Conservation (phyloP, 208 protist genomes). For the Acanthamoeba royreba region DNA sequence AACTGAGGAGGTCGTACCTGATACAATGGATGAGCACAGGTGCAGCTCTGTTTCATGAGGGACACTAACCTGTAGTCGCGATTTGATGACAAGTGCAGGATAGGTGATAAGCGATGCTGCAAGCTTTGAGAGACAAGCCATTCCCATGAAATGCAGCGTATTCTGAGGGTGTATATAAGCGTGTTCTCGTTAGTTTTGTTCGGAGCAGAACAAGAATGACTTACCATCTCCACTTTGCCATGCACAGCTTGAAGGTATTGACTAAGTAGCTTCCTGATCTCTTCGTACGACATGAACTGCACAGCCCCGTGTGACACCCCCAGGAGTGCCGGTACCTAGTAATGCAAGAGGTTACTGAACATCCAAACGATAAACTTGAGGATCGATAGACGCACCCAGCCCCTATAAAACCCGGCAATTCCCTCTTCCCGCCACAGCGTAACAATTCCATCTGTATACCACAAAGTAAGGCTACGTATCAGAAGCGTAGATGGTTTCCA, state of each 20-base stretch:
- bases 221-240: background rate
- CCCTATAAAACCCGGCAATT: background rate
- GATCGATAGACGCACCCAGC: background rate
- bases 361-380: too few species aligned
- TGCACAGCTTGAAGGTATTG: background rate
- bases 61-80: slow-evolving; percentile 27
- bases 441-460: background rate
- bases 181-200: background rate
- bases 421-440: background rate
- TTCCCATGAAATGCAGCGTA: background rate
- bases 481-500: background rate
- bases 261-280: slow-evolving; percentile 50
- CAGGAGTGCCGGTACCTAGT: slow-evolving; percentile 54
- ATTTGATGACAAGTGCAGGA: slow-evolving; percentile 58
- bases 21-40: background rate
- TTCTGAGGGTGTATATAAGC: background rate
- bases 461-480: background rate
- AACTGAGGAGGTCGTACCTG: background rate
- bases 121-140: slow-evolving; percentile 36
- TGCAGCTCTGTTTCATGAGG: background rate
- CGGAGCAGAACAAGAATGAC: background rate
- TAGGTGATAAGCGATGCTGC: slow-evolving; percentile 55
- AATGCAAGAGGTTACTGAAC: too few species aligned
- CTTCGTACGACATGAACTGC: slow-evolving; percentile 69
- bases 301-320: slow-evolving; percentile 58